Evolutionary conservation across 2,329 filamentous ascomycete species (phyloP).

Genomic region (Aspergillus alliaceus): DNA sequence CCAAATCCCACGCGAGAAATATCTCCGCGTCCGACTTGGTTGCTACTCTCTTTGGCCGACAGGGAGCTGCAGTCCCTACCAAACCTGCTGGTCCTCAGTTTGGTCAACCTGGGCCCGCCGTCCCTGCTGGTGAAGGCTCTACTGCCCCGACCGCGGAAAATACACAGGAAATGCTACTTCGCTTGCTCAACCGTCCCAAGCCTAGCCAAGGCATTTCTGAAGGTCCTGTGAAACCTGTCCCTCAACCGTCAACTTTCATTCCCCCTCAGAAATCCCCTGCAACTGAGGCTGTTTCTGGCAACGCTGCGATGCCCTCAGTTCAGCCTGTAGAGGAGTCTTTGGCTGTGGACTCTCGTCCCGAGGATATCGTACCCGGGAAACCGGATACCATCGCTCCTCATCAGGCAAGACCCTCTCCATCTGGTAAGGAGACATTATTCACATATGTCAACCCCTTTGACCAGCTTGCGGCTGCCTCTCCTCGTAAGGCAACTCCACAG

Average conservation of each 20-base stretch:
- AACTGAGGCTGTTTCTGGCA: slow-evolving; percentile 15
- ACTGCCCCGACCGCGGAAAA: slow-evolving; percentile 55
- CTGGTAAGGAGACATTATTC: slow-evolving; percentile 53
- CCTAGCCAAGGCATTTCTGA: slow-evolving; percentile 27
- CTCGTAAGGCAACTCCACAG: slow-evolving; percentile 59
- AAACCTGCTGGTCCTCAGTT: slow-evolving; percentile 15
- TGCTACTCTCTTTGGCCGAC: slow-evolving; percentile 55
- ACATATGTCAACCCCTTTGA: slow-evolving; percentile 74
- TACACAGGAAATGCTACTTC: slow-evolving; percentile 82
- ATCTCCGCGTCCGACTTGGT: slow-evolving; percentile 60
- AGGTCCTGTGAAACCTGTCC: slow-evolving; percentile 19
- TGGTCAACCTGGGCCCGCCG: slow-evolving; percentile 22
- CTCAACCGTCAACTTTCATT: slow-evolving; percentile 44
- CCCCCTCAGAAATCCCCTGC: slow-evolving; percentile 33
- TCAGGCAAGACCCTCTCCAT: slow-evolving; percentile 29
- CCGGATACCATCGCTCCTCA: slow-evolving; percentile 41
- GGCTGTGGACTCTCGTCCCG: slow-evolving; percentile 11
- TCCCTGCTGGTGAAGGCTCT: slow-evolving; percentile 15
- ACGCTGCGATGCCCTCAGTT: slow-evolving; percentile 7
- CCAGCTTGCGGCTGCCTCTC: slow-evolving; percentile 65
- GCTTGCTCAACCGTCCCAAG: slow-evolving; percentile 76
- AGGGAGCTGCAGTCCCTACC: slow-evolving; percentile 29
- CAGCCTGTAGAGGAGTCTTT: slow-evolving; percentile 15
- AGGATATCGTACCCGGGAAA: slow-evolving; percentile 21
- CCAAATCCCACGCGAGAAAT: slow-evolving; percentile 33